These are phyloP conservation scores for Scenedesmus sp. DNA, from an alignment of 163 green algal genomes.

Conservation along the genomic window DNA sequence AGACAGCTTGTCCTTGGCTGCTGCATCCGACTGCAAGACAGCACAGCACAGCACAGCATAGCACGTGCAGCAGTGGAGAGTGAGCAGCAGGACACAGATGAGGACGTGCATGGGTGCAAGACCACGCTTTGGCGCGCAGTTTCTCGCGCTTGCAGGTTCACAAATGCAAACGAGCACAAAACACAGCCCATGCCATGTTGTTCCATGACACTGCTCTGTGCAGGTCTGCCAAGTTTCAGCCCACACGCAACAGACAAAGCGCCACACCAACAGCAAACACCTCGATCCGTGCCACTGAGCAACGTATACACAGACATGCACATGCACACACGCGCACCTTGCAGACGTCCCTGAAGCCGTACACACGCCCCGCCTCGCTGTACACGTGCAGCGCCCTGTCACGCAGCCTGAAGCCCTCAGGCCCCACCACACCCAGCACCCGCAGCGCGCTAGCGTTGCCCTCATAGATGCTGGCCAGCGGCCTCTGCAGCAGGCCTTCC, in stretches of 20 bases:
- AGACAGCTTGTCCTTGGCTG: constrained; percentile 70
- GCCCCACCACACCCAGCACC: constrained; percentile 50
- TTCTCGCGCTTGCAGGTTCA: not conserved
- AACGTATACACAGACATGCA: no score
- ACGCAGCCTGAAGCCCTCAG: constrained; percentile 83
- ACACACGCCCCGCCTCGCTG: constrained; percentile 87
- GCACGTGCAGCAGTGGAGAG: not conserved
- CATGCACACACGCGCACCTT: constrained; percentile 50
- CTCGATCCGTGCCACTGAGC: no score
- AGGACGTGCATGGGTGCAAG: not conserved
- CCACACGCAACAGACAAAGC: no score
- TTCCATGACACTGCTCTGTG: no score
- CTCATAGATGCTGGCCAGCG: constrained; percentile 77
- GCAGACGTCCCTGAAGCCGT: constrained; percentile 84
- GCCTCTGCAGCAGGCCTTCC: constrained; percentile 77
- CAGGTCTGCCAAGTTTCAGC: no score
- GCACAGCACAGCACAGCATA: not conserved
- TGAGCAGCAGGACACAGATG: not conserved
- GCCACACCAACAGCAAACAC: no score
- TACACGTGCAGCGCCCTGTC: constrained; percentile 90
- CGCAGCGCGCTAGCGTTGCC: constrained; percentile 63
- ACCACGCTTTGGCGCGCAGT: not conserved
- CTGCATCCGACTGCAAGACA: constrained; percentile 11
- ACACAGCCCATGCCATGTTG: no score
- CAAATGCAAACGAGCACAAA: not conserved